Percentiles rank a stretch among this genome's conserved stretches.
Evolutionary conservation across 352 stramenopile species (phyloP).

Genomic region (Blastocystis sp.): DNA sequence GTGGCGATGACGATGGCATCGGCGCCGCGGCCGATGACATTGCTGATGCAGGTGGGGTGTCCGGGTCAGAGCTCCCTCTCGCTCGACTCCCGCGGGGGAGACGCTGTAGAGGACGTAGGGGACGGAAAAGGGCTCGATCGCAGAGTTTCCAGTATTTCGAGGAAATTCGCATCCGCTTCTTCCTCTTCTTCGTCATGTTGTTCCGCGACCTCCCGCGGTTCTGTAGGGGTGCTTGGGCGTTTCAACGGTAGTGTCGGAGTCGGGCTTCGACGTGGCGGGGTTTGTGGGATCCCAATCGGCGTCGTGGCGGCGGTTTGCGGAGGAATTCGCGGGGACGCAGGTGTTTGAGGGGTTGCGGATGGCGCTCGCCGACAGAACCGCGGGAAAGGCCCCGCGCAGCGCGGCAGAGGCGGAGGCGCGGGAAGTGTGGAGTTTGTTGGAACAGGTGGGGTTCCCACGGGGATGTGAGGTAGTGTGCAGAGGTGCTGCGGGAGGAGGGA

Average conservation of each 20-base stretch:
- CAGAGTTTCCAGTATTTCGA: background rate
- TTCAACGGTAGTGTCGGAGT: background rate
- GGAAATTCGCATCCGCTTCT: slow-evolving; percentile 36
- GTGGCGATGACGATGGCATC: slow-evolving; percentile 20
- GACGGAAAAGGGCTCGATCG: background rate
- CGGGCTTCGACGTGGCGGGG: background rate
- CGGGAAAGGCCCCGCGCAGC: background rate
- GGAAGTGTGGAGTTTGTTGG: background rate
- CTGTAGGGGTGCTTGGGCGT: background rate
- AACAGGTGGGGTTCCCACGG: no score
- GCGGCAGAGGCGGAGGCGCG: background rate
- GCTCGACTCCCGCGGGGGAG: background rate
- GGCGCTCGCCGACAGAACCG: background rate
- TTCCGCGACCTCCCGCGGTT: background rate
- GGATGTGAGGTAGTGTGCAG: no score
- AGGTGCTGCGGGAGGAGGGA: background rate
- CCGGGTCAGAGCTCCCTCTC: background rate
- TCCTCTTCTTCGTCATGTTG: slow-evolving; percentile 25
- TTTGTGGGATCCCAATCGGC: background rate
- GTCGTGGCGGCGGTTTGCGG: background rate
- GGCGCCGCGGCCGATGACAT: background rate
- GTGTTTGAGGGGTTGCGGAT: slow-evolving; percentile 16
- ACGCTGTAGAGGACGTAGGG: background rate
- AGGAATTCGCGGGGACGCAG: slow-evolving; percentile 2
- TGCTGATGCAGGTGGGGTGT: slow-evolving; percentile 18